phyloP scores from a whole-genome alignment of 768 basidiomycete species.

The Rhizopogon vulgaris region DNA sequence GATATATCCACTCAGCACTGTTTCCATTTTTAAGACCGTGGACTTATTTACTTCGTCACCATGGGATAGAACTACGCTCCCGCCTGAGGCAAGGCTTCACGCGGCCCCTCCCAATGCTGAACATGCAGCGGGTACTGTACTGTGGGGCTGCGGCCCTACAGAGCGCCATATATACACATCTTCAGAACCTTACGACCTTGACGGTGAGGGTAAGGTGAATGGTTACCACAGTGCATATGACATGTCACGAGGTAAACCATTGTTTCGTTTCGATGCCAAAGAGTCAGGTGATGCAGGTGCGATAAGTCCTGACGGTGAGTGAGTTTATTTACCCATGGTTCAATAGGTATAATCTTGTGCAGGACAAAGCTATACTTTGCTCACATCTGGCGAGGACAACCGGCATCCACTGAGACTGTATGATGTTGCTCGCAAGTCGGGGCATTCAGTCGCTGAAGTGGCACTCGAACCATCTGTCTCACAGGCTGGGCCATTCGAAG shows the following conservation, averaged over 20 bases:
- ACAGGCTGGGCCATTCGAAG: conserved; percentile 29
- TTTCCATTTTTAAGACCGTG: conserved; percentile 14
- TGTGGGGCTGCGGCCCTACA: conserved; percentile 45
- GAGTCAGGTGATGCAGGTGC: conserved; percentile 52
- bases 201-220: conserved; percentile 5
- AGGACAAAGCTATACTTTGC: conserved; percentile 23
- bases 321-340: not conserved
- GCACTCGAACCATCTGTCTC: conserved; percentile 22
- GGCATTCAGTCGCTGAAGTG: conserved; percentile 22
- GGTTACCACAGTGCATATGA: conserved; percentile 54
- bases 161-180: conserved; percentile 45
- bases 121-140: conserved; percentile 38
- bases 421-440: conserved; percentile 36
- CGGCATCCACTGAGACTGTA: conserved; percentile 42
- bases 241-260: conserved; percentile 13
- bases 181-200: conserved; percentile 36
- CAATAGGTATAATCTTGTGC: not conserved
- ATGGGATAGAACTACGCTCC: conserved; percentile 7
- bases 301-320: conserved; percentile 39
- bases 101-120: conserved; percentile 11
- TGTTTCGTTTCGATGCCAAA: conserved; percentile 34
- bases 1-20: conserved; percentile 11
- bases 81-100: conserved; percentile 10
- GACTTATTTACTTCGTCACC: conserved; percentile 16
- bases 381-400: conserved; percentile 20